A percentile compares a stretch with the other conserved stretches of the same genome.
Evolutionary conservation across 1,284 basidiomycete species (phyloP).

Genomic region (Anthracocystis setariae): DNA sequence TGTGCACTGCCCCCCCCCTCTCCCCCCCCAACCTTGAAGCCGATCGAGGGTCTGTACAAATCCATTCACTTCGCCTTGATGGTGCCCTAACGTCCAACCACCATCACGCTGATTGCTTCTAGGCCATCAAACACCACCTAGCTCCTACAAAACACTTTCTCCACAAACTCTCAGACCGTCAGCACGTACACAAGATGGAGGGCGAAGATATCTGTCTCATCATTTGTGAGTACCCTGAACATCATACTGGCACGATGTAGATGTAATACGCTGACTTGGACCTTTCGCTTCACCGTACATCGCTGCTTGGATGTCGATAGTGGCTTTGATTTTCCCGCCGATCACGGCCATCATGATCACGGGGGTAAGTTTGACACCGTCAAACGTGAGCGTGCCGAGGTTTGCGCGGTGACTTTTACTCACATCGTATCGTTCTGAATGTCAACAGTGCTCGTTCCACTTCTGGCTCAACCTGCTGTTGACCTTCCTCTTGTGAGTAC

Average conservation of each 20-base stretch:
- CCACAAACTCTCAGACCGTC: no score
- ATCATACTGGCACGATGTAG: no score
- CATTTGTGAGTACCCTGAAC: background rate
- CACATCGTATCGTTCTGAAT: background rate
- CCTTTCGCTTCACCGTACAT: background rate
- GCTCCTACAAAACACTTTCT: no score
- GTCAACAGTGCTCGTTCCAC: conserved; percentile 69
- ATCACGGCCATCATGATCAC: conserved; percentile 77
- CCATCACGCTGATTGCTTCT: no score
- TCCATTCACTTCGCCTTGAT: no score
- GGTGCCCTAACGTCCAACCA: no score
- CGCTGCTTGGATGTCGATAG: conserved; percentile 8
- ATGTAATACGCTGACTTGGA: background rate
- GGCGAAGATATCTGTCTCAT: background rate
- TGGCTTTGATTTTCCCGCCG: conserved; percentile 76
- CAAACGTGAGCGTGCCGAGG: background rate
- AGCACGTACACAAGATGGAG: no score
- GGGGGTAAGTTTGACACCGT: conserved; percentile 68
- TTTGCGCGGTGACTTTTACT: background rate
- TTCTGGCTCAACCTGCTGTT: conserved; percentile 81
- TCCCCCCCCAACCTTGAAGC: no score
- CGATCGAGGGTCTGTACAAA: no score
- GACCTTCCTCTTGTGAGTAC: conserved; percentile 73
- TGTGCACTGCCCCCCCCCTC: no score
- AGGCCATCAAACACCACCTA: no score